phyloP scores from a whole-genome alignment of 1,284 basidiomycete species.

The Rugosomyces carneus region DNA sequence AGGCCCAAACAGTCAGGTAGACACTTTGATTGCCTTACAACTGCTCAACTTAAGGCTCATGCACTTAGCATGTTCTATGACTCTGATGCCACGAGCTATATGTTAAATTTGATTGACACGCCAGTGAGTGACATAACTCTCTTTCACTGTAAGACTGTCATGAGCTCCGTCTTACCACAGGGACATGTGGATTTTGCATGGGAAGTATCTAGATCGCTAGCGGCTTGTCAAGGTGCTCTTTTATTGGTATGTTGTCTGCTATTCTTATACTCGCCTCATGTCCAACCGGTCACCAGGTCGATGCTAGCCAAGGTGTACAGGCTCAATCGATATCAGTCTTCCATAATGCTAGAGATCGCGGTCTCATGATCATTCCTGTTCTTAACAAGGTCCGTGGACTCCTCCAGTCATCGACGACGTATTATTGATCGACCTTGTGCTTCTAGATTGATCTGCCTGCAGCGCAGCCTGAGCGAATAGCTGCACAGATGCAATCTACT shows the following conservation, averaged over 20 bases:
- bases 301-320: slow-evolving; percentile 96
- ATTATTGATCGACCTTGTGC: slow-evolving; percentile 2
- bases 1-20: slow-evolving; percentile 87
- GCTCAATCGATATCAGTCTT: slow-evolving; percentile 97
- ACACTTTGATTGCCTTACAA: neutral
- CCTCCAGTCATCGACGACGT: neutral
- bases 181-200: slow-evolving; percentile 97
- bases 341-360: slow-evolving; percentile 79
- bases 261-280: slow-evolving; percentile 1
- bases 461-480: slow-evolving; percentile 75
- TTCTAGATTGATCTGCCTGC: slow-evolving; percentile 82
- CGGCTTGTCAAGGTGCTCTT: slow-evolving; percentile 91
- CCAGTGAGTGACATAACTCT: slow-evolving; percentile 49
- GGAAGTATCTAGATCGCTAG: slow-evolving; percentile 91
- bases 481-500: slow-evolving; percentile 74
- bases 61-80: slow-evolving; percentile 71
- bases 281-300: slow-evolving; percentile 45
- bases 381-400: slow-evolving; percentile 76
- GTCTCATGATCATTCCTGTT: slow-evolving; percentile 85
- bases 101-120: slow-evolving; percentile 97
- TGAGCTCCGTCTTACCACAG: slow-evolving; percentile 26
- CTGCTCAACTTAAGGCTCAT: slow-evolving; percentile 8
- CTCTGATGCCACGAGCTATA: slow-evolving; percentile 48
- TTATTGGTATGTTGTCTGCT: slow-evolving; percentile 53
- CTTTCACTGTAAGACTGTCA: neutral